Base-by-base conservation (phyloP, 208 protist species). In the Acanthamoeba lenticulata region DNA sequence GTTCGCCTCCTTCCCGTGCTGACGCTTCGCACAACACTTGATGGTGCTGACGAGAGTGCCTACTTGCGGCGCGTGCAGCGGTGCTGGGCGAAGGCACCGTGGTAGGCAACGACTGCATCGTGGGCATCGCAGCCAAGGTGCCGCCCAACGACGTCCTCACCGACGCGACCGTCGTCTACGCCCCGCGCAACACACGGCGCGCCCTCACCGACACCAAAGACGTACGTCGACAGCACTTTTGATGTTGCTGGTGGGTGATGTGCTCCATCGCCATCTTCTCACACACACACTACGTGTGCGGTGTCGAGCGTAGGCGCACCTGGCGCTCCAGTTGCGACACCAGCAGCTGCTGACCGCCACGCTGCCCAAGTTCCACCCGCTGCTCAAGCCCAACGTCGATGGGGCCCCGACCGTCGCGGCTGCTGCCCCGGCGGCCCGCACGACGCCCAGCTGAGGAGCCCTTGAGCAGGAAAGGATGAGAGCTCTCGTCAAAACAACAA, bases 51-150 rank as follows among this genome's bases (percentile, higher is more conserved):
- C 72, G 5, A 81, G 34, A 49, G n/a, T 32, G 27, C 9, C 4
- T 57, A 13, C 77, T 11, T 57, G 19, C 34, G 40, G n/a, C 15
- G 27, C 1, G 9, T 40, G 21, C 83, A 90, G 83, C 83, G n/a
- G 34, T 72, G 32, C 52, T 90, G 29, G 83, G 49, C 21, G 83
- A 90, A 15, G 83, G 83, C n/a, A 72, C 52, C 11, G 83, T 90
- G 45, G n/a, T 90, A 7, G 83, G 83, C 27, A 90, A 69, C 40
- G 83, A 69, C 34, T 90, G 83, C 57, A 38, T 69, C 4, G 38
- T 90, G 36, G 83, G 83, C 17, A 90, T 60, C 27, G 52, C 27
- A 45, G 83, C 44, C 29, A 42, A 72, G 36, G 34, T 90, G 27
- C 38, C 52, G n/a, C 47, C 32, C 34, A 90, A 90, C 34, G 83